Base-by-base conservation (phyloP, 305 asterid genomes). In the Solanum hybrid region DNA sequence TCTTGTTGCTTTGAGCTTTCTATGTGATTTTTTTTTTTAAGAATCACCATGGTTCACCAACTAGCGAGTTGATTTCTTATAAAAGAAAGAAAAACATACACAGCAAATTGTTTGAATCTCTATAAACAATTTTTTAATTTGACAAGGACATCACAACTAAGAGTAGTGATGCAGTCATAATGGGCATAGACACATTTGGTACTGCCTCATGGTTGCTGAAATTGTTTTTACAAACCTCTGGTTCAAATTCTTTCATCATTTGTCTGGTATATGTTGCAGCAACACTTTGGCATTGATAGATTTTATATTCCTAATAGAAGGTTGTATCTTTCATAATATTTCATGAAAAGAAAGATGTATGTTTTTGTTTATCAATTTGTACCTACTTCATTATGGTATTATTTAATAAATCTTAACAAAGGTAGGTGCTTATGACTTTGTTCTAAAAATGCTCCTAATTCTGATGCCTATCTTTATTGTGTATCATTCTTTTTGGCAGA, bases 401-500 rank as follows among this genome's bases (percentile, higher is more conserved):
- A 27, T 81, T 81, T 81, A 42, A 45, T 27, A 42, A 84, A 51
- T 31, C 88, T n/a, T 10, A 51, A 6, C 29, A 56, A 60, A 84
- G 75, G 4, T 29, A 29, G 73, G 73, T 45, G 40, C 42, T 82
- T 84, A 15, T 81, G 60, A 42, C 37, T 45, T 80, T 80, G 64
- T 40, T 79, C 35, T 24, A 26, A 56, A 84, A 32, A 31, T 10
- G 76, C 76, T 85, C 87, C 76, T 51, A 51, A 38, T 31, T 85
- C 32, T 56, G 87, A 51, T 56, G 75, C 75, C 75, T 32, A 29
- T 37, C 87, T 88, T 60, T 66, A 82, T 45, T 87, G 26, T 51
- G 87, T 78, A 7, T 80, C 71, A 24, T 60, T 79, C 31, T 60
- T 45, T 78, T 90, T 37, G 92, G 93, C 96, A 97, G 99, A 96